Percentiles rank a stretch among this genome's conserved stretches.
These are phyloP conservation scores for Oenanthe javanica DNA, from an alignment of 140 eudicot species.

Conservation along the genomic window DNA sequence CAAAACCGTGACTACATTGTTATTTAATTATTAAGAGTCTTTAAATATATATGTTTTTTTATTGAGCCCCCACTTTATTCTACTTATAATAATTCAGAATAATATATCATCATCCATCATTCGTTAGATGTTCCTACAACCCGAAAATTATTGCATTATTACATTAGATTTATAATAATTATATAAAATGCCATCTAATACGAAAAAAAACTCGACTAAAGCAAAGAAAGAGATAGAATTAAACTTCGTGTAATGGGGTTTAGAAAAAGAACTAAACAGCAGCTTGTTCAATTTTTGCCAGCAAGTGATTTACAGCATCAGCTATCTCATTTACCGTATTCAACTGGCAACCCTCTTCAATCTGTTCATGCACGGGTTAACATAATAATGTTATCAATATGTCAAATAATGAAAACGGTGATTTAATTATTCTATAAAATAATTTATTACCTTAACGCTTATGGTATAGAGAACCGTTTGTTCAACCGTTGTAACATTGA, in stretches of 20 bases:
- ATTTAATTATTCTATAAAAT: too few relatives aligned
- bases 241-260: background rate
- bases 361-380: slow-evolving; percentile 20
- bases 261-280: slow-evolving; percentile 12
- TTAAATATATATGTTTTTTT: too few relatives aligned
- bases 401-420: background rate
- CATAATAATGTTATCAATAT: background rate
- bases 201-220: background rate
- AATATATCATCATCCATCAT: background rate
- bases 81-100: background rate
- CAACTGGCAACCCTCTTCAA: slow-evolving; percentile 66
- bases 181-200: background rate
- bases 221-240: background rate
- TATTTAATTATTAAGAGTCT: too few relatives aligned
- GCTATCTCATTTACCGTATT: slow-evolving; percentile 64
- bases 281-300: slow-evolving; percentile 53
- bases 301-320: slow-evolving; percentile 44
- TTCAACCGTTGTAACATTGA: slow-evolving; percentile 61
- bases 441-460: slow-evolving; percentile 50
- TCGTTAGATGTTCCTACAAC: background rate
- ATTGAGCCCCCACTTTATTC: background rate
- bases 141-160: background rate
- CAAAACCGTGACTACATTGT: too few relatives aligned
- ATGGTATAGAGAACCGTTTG: slow-evolving; percentile 59
- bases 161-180: background rate